phyloP scores from a whole-genome alignment of 805 yeast species.

The Saccharomycopsis fodiens region DNA sequence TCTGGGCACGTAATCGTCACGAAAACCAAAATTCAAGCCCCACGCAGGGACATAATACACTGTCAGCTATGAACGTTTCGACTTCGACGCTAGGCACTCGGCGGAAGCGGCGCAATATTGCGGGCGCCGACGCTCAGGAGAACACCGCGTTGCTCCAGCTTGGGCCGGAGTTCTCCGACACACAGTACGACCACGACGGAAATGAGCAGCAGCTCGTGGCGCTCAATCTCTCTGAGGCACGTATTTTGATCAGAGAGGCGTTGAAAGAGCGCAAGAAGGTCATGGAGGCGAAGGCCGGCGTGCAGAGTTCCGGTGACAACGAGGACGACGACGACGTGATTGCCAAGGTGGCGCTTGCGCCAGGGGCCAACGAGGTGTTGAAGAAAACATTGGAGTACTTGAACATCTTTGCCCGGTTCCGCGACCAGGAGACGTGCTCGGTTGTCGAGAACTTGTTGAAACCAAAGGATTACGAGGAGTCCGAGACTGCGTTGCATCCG shows the following conservation, averaged over 20 bases:
- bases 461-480: conserved; percentile 58
- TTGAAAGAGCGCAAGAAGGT: conserved; percentile 63
- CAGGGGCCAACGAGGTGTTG: conserved; percentile 78
- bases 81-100: conserved; percentile 82
- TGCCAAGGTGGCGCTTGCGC: conserved; percentile 44
- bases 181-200: conserved; percentile 77
- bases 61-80: conserved; percentile 63
- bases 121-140: conserved; percentile 72
- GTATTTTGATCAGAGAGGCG: conserved; percentile 85
- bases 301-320: conserved; percentile 28
- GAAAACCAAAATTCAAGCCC: not conserved
- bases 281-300: conserved; percentile 34
- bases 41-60: not conserved
- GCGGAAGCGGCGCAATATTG: conserved; percentile 49
- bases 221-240: conserved; percentile 80
- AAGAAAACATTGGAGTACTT: conserved; percentile 88
- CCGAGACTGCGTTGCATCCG: conserved; percentile 55
- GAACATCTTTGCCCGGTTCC: conserved; percentile 79
- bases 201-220: conserved; percentile 71
- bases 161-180: conserved; percentile 87
- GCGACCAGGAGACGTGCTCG: conserved; percentile 85
- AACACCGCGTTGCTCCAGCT: conserved; percentile 81
- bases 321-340: conserved; percentile 29
- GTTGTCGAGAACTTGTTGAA: conserved; percentile 86
- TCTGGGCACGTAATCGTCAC: not conserved